phyloP scores from a whole-genome alignment of 306 rosid genomes.

The Mimosa bimucronata region DNA sequence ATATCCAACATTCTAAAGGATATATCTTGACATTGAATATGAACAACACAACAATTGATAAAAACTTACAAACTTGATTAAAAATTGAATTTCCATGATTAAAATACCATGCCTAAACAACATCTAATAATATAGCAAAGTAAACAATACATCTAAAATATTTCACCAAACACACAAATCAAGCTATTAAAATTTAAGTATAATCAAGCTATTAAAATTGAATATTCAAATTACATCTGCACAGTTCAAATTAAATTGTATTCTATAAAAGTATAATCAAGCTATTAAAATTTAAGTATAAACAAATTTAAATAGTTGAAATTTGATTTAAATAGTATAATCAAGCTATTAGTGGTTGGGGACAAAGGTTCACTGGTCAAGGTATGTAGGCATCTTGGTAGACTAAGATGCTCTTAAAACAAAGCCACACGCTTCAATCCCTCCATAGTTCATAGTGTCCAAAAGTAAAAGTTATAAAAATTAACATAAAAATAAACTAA shows the following conservation, averaged over 20 bases:
- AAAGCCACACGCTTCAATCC: constrained; percentile 37
- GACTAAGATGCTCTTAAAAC: constrained; percentile 37
- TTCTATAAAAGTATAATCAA: not conserved
- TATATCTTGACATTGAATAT: not conserved
- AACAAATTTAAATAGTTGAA: not conserved
- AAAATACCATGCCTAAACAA: not conserved
- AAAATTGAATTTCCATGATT: not conserved
- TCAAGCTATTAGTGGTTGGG: not conserved
- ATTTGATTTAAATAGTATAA: too few relatives aligned
- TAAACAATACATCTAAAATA: not conserved
- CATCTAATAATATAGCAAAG: not conserved
- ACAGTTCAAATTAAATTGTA: not conserved
- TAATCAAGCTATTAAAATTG: too few relatives aligned
- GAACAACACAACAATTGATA: not conserved
- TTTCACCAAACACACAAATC: not conserved
- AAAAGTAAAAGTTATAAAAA: constrained; percentile 18
- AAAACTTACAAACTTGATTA: not conserved
- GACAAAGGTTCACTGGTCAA: not conserved
- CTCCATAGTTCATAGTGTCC: constrained; percentile 33
- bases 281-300: not conserved
- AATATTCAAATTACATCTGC: not conserved
- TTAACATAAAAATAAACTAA: not conserved
- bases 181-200: too few relatives aligned
- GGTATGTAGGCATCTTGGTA: constrained; percentile 41
- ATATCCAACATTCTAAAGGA: not conserved